Evolutionary conservation across 1,284 basidiomycete species (phyloP).

Genomic region (Grifola frondosa): DNA sequence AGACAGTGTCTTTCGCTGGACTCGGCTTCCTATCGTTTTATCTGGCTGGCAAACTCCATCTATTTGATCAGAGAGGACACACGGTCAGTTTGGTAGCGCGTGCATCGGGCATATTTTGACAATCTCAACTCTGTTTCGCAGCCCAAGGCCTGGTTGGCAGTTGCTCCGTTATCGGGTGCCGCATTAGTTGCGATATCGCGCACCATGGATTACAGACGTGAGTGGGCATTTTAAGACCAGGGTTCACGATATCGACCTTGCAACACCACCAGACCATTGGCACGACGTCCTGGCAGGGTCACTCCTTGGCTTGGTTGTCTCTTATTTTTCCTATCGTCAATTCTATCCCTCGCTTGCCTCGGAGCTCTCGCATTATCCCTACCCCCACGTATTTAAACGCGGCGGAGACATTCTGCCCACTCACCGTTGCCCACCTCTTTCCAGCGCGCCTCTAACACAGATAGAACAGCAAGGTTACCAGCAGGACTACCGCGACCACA

Average conservation of each 20-base stretch:
- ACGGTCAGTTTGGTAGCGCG: slow-evolving; percentile 47
- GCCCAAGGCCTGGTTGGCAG: slow-evolving; percentile 83
- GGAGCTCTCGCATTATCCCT: slow-evolving; percentile 67
- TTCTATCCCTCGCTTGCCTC: slow-evolving; percentile 70
- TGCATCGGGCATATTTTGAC: neutral
- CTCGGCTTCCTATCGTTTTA: slow-evolving; percentile 90
- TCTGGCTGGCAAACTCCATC: slow-evolving; percentile 87
- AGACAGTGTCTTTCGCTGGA: slow-evolving; percentile 91
- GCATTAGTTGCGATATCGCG: slow-evolving; percentile 88
- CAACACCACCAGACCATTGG: slow-evolving; percentile 77
- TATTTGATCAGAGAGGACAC: slow-evolving; percentile 83
- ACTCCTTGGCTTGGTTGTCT: slow-evolving; percentile 68
- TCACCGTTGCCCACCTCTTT: no score
- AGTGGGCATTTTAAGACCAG: no score
- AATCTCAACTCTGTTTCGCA: slow-evolving; percentile 27
- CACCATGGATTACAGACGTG: slow-evolving; percentile 87
- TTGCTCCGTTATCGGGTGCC: slow-evolving; percentile 78
- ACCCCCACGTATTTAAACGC: slow-evolving; percentile 66
- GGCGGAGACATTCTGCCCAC: slow-evolving; percentile 43
- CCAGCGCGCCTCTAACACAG: no score
- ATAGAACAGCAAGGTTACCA: no score
- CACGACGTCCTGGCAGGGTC: slow-evolving; percentile 85
- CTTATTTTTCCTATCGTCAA: slow-evolving; percentile 82
- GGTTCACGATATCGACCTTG: no score
- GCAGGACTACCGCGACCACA: no score